These are phyloP conservation scores for Artomyces pyxidatus DNA, from an alignment of 768 basidiomycete species.

Conservation along the genomic window DNA sequence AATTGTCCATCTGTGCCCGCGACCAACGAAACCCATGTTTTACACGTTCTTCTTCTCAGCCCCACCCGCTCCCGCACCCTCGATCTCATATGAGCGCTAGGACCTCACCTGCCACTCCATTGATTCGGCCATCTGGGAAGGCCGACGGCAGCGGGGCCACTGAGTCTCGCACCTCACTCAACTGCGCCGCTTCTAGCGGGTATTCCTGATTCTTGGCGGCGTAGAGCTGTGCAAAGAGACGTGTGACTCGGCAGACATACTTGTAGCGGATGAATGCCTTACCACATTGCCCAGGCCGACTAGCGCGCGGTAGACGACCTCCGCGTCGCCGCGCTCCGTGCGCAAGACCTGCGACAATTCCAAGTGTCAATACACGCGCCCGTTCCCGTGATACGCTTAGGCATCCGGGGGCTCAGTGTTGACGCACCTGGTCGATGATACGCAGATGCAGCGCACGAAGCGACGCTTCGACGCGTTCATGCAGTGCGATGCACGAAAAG, in stretches of 20 bases:
- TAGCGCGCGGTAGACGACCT: constrained; percentile 61
- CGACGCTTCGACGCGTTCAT: constrained; percentile 30
- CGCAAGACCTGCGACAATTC: constrained; percentile 31
- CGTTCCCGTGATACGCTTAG: no score
- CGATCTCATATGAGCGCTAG: constrained; percentile 28
- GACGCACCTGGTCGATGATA: constrained; percentile 39
- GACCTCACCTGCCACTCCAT: constrained; percentile 43
- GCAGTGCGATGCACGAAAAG: constrained; percentile 53
- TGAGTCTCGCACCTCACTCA: constrained; percentile 31
- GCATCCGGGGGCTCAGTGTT: neutral
- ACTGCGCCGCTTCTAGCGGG: constrained; percentile 32
- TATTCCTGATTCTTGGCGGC: constrained; percentile 32
- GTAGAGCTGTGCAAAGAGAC: constrained; percentile 33
- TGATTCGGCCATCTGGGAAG: constrained; percentile 55
- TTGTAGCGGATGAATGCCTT: constrained; percentile 17
- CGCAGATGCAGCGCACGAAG: constrained; percentile 35
- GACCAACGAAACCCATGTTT: neutral
- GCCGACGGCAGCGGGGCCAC: constrained; percentile 32
- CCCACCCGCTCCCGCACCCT: neutral
- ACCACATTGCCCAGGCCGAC: constrained; percentile 74
- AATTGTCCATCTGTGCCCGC: neutral
- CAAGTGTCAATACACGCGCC: constrained; percentile 2
- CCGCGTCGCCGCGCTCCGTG: constrained; percentile 48
- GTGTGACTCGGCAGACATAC: constrained; percentile 7
- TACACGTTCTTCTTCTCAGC: neutral